Evolutionary conservation across 768 basidiomycete genomes (phyloP), one percentile per base, ranked within the genome.

Genomic region (Tylopilus rubrobrunneus): DNA sequence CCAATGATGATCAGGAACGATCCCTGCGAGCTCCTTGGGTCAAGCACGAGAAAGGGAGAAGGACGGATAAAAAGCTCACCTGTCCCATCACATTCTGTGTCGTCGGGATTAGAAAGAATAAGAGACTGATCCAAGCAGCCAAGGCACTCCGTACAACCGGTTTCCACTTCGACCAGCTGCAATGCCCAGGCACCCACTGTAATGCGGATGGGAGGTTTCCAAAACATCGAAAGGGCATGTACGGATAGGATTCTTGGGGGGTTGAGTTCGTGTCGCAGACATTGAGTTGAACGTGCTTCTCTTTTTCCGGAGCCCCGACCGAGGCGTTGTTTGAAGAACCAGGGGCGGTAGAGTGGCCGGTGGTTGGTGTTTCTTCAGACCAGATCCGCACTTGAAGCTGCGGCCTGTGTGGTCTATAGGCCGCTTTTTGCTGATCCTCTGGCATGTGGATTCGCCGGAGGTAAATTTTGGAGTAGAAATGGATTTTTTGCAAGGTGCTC

Each of bases 1-100:
- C 85, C 80, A 4, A 89, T 77, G 6, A 87, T 68, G 43, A 88
- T 79, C 9, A 89, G 59, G 61, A 87, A 88, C 45, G 78, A 74
- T 5, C 84, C 84, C 86, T 87, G 42, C 4, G 46, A 25, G 49
- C 25, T 58, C n/a, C 41, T 48, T 31, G 52, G 37, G 51, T 51
- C 19, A 5, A 50, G 28, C 2, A 14, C 44, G 28, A 17, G 21
- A 87, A 74, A 0, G 90, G 90, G 10, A n/a, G 5, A 42, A 21
- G 33, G 2, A 7, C 29, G 4, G 10, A 19, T 8, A 42, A 48
- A 9, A 47, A 3, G 39, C 51, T 40, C 57, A 84, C 87, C 72
- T 82, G 79, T 0, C 88, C 87, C 68, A 89, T 67, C n/a, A 76
- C 57, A 4, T 58, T 53, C 63, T 82, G 68, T 1, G 81, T 74